Evolutionary conservation across 768 basidiomycete species (phyloP), one percentile per base, ranked within the genome.

Genomic region (Trametes maxima): DNA sequence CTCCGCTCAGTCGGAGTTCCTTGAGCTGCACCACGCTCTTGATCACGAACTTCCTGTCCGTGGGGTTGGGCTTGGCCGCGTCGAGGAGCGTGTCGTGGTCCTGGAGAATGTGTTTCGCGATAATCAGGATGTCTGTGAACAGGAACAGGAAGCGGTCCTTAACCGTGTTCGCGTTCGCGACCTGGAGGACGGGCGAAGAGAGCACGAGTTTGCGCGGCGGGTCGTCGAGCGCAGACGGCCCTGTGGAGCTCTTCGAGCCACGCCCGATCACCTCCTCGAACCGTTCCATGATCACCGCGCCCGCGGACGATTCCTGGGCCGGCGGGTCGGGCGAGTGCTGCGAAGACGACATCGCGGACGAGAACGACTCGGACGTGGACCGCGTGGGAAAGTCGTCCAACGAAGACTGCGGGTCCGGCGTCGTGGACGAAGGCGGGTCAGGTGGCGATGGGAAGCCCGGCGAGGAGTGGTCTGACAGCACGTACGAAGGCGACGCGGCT

Each of bases 131-230:
- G 73, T 99, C 97, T 73, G 80, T 94, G 82, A 99, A 99, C n/a
- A 98, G 82, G 79, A 98, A 95, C 11, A 98, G 83, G 77, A 94
- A 93, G 12, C 97, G 88, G 70, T 98, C 95, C 74, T 98, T 98
- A 73, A 95, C 90, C 0, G 92, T 95, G 74, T 96, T 90, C 43
- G 87, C 82, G 74, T 97, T 94, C 66, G 94, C 94, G 14, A 98
- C 94, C 75, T 99, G 97, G 5, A 96, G 79, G 7, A 96, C 91
- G 1, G 94, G 89, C 2, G 90, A 89, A 1, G 90, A 89, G 43
- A 95, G 77, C 16, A 97, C 76, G 42, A 98, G 76, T 72, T 89
- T 94, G 44, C 97, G 85, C 7, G 94, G 92, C 16, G 94, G 92
- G 63, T 92, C 86, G 65, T 96, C 94, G 52, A 95, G 79, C 28